Evolutionary conservation across 768 basidiomycete species (phyloP).

Genomic region (Mycena pura): DNA sequence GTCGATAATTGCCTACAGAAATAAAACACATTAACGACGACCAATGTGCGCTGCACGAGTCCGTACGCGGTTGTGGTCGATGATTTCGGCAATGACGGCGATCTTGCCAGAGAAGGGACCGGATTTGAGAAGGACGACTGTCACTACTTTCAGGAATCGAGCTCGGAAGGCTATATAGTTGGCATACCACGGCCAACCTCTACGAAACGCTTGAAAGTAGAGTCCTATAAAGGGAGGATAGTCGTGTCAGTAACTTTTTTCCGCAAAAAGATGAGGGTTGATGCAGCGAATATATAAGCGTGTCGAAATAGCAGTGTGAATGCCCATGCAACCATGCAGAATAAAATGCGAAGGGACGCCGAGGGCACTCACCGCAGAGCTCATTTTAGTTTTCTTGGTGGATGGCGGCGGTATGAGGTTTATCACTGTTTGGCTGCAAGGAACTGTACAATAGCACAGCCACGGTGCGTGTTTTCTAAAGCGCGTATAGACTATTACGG

Average conservation of each 20-base stretch:
- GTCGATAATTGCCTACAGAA: constrained; percentile 87
- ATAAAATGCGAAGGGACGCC: background rate
- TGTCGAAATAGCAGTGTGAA: background rate
- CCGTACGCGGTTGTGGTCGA: constrained; percentile 97
- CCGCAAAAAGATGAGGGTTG: background rate
- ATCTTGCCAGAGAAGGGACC: constrained; percentile 89
- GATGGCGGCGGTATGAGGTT: constrained; percentile 9
- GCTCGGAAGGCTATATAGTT: background rate
- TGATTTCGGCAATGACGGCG: constrained; percentile 96
- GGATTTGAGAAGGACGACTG: constrained; percentile 92
- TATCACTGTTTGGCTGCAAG: background rate
- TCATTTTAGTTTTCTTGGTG: constrained; percentile 21
- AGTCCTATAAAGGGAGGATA: constrained; percentile 54
- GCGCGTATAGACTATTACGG: no score
- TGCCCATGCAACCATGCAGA: background rate
- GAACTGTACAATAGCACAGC: no score
- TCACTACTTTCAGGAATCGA: constrained; percentile 1
- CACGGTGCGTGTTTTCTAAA: no score
- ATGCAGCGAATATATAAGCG: background rate
- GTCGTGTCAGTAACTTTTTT: background rate
- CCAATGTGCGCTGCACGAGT: background rate
- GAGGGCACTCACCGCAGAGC: constrained; percentile 19
- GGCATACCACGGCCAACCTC: constrained; percentile 92
- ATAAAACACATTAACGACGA: background rate
- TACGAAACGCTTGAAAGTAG: constrained; percentile 96